Conservation (phyloP, 148 eudicot species). For the Dianthus caryophyllus region DNA sequence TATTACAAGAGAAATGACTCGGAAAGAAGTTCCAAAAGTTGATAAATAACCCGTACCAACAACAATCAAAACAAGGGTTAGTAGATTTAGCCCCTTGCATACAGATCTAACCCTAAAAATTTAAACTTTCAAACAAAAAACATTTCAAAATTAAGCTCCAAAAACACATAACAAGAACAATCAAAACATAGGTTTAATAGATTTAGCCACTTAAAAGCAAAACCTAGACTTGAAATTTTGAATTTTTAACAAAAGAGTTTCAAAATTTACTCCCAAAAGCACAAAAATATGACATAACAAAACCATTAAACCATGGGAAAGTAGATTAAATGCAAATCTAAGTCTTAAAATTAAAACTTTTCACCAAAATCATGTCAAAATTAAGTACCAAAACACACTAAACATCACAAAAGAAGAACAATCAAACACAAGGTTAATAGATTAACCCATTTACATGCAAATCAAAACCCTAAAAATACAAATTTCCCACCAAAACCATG, state of each 20-base stretch:
- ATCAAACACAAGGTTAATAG: slow-evolving; percentile 3
- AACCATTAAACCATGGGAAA: background rate
- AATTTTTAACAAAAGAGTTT: background rate
- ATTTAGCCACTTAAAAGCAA: no score
- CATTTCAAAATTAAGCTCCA: background rate
- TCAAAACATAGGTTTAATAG: background rate
- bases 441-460: slow-evolving; percentile 1
- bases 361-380: background rate
- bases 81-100: no score
- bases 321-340: background rate
- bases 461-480: background rate
- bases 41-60: no score
- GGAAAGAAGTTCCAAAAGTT: no score
- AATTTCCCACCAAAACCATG: no score
- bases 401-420: background rate
- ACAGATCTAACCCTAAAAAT: background rate
- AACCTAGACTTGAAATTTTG: no score
- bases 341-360: background rate
- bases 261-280: background rate
- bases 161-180: background rate
- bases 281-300: background rate
- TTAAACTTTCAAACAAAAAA: background rate
- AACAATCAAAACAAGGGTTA: no score
- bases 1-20: no score
- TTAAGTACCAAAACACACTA: background rate